These are phyloP conservation scores for Melanogaster broomeanus DNA, from an alignment of 768 basidiomycete species.

Conservation along the genomic window DNA sequence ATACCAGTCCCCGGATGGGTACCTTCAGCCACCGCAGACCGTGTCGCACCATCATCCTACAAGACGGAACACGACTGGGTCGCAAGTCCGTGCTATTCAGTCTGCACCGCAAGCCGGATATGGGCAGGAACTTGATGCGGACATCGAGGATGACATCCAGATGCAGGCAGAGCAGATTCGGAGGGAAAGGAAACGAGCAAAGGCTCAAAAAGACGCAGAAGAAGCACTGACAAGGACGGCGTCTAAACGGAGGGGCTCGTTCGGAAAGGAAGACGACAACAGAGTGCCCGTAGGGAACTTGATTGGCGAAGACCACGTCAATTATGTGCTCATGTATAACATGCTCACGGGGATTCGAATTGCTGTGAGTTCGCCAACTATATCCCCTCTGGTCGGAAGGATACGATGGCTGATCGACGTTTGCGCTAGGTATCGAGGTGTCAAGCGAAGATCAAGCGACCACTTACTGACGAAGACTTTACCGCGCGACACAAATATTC, in stretches of 20 bases:
- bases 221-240: constrained; percentile 47
- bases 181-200: constrained; percentile 76
- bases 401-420: constrained; percentile 6
- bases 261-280: constrained; percentile 44
- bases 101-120: constrained; percentile 36
- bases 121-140: constrained; percentile 38
- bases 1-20: constrained; percentile 41
- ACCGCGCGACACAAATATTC: constrained; percentile 89
- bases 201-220: constrained; percentile 63
- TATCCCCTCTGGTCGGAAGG: not conserved
- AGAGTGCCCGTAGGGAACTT: constrained; percentile 86
- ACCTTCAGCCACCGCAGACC: constrained; percentile 51
- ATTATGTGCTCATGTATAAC: constrained; percentile 99
- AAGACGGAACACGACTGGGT: constrained; percentile 75
- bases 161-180: constrained; percentile 88
- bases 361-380: constrained; percentile 55
- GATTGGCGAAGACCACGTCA: constrained; percentile 98
- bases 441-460: constrained; percentile 91
- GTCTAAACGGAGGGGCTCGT: constrained; percentile 22
- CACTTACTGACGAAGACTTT: constrained; percentile 86
- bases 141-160: constrained; percentile 65
- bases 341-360: constrained; percentile 99
- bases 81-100: constrained; percentile 34
- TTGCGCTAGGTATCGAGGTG: constrained; percentile 81
- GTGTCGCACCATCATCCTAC: constrained; percentile 42